A percentile compares a stretch with the other conserved stretches of the same genome.
Conservation (phyloP, 179 eudicot species). For the Spinacia oleracea region DNA sequence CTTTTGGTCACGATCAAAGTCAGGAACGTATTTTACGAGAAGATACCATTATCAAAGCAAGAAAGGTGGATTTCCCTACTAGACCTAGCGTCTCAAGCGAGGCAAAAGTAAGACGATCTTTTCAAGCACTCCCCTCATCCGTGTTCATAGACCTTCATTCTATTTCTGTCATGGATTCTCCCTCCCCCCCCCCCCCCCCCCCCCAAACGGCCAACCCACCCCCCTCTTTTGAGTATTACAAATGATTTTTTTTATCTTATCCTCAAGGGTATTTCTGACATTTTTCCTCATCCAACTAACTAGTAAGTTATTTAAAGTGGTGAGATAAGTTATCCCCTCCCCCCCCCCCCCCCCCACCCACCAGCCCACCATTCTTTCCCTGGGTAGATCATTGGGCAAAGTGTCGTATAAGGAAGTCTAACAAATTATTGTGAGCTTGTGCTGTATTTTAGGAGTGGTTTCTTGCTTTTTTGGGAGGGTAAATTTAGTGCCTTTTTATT, state of each 20-base stretch:
- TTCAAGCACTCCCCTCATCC: not conserved
- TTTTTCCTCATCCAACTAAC: not conserved
- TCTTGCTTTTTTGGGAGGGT: not conserved
- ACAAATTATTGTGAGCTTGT: not conserved
- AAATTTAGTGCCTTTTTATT: not conserved
- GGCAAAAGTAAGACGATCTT: constrained; percentile 60
- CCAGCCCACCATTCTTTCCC: not conserved
- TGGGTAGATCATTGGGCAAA: not conserved
- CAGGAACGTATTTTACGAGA: constrained; percentile 96
- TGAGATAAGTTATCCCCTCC: not conserved
- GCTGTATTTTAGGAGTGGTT: not conserved
- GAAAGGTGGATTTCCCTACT: constrained; percentile 94
- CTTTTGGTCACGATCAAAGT: constrained; percentile 96
- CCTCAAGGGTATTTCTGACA: not conserved
- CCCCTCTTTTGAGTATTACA: not conserved
- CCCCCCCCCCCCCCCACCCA: not conserved
- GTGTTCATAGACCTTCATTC: not conserved
- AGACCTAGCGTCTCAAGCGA: constrained; percentile 86
- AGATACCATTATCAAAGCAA: constrained; percentile 95
- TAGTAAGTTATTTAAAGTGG: not conserved
- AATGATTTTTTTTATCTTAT: not conserved
- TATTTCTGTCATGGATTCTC: not conserved
- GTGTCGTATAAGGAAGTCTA: not conserved
- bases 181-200: no score
- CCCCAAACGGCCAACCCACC: no score